A percentile compares a stretch with the other conserved stretches of the same genome.
These are phyloP conservation scores for Seminavis robusta DNA, from an alignment of 108 stramenopile genomes.

Conservation along the genomic window DNA sequence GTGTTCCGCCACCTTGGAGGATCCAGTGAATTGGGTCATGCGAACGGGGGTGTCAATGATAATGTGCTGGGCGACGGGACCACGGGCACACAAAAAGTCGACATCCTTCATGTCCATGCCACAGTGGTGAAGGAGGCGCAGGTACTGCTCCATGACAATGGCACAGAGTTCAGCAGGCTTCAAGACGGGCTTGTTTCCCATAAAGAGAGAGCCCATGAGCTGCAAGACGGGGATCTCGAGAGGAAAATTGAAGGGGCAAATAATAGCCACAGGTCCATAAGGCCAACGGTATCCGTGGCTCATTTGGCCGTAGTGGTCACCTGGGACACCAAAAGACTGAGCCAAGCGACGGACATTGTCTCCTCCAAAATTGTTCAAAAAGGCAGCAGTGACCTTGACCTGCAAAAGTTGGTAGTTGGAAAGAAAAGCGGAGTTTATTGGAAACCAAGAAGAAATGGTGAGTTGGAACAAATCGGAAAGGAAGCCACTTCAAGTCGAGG, in stretches of 20 bases:
- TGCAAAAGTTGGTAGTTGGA: no score
- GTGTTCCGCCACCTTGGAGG: slow-evolving; percentile 80
- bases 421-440: no score
- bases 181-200: slow-evolving; percentile 96
- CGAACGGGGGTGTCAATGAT: slow-evolving; percentile 80
- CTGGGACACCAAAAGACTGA: slow-evolving; percentile 83
- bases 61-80: slow-evolving; percentile 83
- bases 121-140: slow-evolving; percentile 87
- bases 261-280: slow-evolving; percentile 91
- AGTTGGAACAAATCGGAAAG: no score
- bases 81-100: slow-evolving; percentile 90
- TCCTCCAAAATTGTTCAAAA: slow-evolving; percentile 88
- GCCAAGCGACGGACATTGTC: slow-evolving; percentile 95
- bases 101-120: slow-evolving; percentile 89
- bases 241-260: slow-evolving; percentile 98
- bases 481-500: no score
- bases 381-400: slow-evolving; percentile 80
- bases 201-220: slow-evolving; percentile 95
- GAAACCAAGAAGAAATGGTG: no score
- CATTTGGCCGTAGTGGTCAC: slow-evolving; percentile 96
- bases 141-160: slow-evolving; percentile 82
- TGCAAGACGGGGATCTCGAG: slow-evolving; percentile 95
- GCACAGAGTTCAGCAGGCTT: slow-evolving; percentile 87
- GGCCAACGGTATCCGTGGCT: slow-evolving; percentile 94
- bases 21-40: slow-evolving; percentile 96